Evolutionary conservation across 805 yeast species (phyloP).

Genomic region (Yarrowia hollandica): DNA sequence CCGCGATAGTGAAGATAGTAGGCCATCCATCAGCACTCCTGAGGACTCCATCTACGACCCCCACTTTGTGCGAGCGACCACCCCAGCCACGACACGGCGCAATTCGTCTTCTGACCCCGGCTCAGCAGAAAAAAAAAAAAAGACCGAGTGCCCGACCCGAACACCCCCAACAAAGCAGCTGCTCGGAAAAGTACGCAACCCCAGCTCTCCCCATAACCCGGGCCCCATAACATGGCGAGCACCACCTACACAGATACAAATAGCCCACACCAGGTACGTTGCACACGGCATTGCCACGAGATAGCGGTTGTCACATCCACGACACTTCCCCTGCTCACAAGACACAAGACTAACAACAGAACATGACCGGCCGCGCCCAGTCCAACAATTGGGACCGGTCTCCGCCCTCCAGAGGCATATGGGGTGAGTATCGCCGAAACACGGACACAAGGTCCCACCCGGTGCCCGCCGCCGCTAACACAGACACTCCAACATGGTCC

Average conservation of each 20-base stretch:
- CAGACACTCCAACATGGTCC: conserved; percentile 29
- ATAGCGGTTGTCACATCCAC: background rate
- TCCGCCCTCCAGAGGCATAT: conserved; percentile 25
- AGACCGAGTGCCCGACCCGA: background rate
- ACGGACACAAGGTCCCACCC: too few species aligned
- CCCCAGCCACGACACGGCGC: background rate
- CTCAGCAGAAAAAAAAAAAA: background rate
- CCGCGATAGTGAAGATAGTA: conserved; percentile 25
- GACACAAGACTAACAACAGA: conserved; percentile 11
- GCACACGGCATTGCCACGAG: too few species aligned
- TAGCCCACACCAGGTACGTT: conserved; percentile 16
- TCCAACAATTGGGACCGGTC: conserved; percentile 28
- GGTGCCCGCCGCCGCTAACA: too few species aligned
- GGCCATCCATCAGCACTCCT: background rate
- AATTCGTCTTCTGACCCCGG: conserved; percentile 5
- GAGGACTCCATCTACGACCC: too few species aligned
- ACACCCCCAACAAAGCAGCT: background rate
- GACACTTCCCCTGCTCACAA: background rate
- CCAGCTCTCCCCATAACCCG: conserved; percentile 18
- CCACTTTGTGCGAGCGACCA: too few species aligned
- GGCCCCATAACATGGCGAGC: conserved; percentile 29
- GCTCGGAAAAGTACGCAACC: conserved; percentile 19
- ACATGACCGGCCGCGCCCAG: conserved; percentile 29
- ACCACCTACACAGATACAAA: conserved; percentile 22
- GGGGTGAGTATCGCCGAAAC: conserved; percentile 29